Evolutionary conservation across 2,329 filamentous ascomycete genomes (phyloP), one percentile per base, ranked within the genome.

Genomic region (Xylaria sp.): DNA sequence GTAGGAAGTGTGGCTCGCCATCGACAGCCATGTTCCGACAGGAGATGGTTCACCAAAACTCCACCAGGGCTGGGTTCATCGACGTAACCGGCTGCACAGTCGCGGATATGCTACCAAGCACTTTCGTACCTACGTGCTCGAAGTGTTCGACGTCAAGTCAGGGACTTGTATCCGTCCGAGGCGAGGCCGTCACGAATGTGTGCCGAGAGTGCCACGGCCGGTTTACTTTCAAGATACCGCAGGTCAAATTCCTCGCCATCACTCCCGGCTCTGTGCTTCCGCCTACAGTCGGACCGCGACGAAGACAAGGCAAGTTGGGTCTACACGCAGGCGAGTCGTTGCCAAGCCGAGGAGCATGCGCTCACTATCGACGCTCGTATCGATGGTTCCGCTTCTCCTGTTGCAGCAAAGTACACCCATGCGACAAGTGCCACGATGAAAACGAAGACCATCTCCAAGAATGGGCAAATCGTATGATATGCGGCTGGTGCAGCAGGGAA

Each of bases 381-480:
- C 82, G 88, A 7, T 90, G 88, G 88, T 90, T 90, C 78, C 82
- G 88, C 17, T 90, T 90, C 80, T 85, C 85, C 68, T 90, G 88
- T 79, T 90, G 87, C 77, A 78, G 77, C 57, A 82, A 83, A 64
- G 86, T 89, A 42, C 82, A 87, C 72, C 75, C 87, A n/a, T 90
- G 88, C 77, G 88, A 90, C 74, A 87, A 86, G 80, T 96, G 93
- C 79, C 93, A 96, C 74, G 92, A 96, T 76, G 85, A 81, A 17
- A 85, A 81, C 10, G 87, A 89, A 72, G 89, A 91, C 57, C 93
- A 96, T 79, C 81, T 86, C 7, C 90, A 92, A 70, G 93, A 96
- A 80, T 93, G 92, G 84, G 93, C 93, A 7, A 93, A 90, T 74
- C 84, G 92, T 55, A 96, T 96, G 92, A 88, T 95, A 39, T 95